Base-by-base conservation (phyloP, 2,329 filamentous ascomycete species). In the Xylariaceae sp. region DNA sequence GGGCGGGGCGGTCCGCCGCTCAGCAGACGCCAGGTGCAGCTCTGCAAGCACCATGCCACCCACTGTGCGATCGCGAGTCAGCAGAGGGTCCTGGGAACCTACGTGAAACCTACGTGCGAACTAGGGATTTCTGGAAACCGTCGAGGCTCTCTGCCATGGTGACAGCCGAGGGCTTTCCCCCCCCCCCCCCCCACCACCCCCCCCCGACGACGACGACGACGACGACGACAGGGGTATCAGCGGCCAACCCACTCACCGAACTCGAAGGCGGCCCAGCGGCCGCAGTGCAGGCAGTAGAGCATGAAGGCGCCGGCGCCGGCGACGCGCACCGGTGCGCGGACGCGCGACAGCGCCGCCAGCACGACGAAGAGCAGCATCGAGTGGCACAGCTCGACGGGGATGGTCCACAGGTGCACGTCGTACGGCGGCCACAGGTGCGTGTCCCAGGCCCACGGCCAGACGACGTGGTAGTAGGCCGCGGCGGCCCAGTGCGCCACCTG, bases 391-490 rank as follows among this genome's bases (percentile, higher is more conserved):
- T 70, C 65, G 35, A 67, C 58, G 1, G 67, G 63, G 13, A 70
- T 66, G 2, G 66, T 68, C 67, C 65, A 70, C 12, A 69, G 52
- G 33, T 68, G 64, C 7, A 61, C 48, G 37, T 67, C 61, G 38
- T 66, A 68, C 5, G 35, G 38, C 5, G 44, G 40, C 2, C 35
- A 32, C 26, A 51, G 52, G 15, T 44, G 46, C 3, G 37, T 36
- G 13, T 57, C 50, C 49, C 50, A 55, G n/a, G 39, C 36, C 53
- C 53, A 56, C 5, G 49, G 47, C 19, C 47, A 48, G 13, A 42
- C 39, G 8, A 53, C 44, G 9, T 44, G 40, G 13, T 36, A 35
- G 36, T 43, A 49, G 5, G 52, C 43, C 5, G 44, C 46, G 7
- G 38, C 27, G n/a, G 35, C 31, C 53, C 53, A 59, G 32, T 56